Evolutionary conservation across 148 eudicot species (phyloP).

Genomic region (Rhododendron henanense): DNA sequence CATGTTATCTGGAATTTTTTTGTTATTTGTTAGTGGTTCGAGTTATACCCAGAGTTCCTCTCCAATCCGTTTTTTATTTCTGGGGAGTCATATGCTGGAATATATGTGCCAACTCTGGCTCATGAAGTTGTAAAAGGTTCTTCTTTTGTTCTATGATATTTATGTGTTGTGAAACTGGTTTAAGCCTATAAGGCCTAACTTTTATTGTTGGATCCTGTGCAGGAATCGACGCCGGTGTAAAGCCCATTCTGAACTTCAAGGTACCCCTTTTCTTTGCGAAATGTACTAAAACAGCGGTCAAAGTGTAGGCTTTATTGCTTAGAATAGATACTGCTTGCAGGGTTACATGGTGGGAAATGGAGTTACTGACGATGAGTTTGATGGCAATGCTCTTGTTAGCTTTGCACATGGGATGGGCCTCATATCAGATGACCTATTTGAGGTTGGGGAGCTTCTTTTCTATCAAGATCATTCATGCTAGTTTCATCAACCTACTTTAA

Average conservation of each 20-base stretch:
- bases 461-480: background rate
- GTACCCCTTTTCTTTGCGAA: conserved; percentile 24
- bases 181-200: background rate
- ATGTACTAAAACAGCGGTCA: background rate
- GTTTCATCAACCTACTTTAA: background rate
- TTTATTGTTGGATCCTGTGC: background rate
- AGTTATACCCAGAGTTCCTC: conserved; percentile 62
- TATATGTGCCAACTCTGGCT: conserved; percentile 90
- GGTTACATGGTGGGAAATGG: conserved; percentile 99
- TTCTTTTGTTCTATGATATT: conserved; percentile 1
- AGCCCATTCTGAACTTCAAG: conserved; percentile 77
- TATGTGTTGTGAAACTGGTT: background rate
- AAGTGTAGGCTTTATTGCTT: conserved; percentile 1
- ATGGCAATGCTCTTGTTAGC: conserved; percentile 91
- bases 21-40: conserved; percentile 65
- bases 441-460: conserved; percentile 30
- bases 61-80: conserved; percentile 77
- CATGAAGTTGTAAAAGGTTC: conserved; percentile 80
- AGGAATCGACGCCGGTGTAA: conserved; percentile 62
- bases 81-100: conserved; percentile 97
- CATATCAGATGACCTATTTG: conserved; percentile 64
- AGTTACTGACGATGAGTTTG: conserved; percentile 65
- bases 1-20: background rate
- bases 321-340: conserved; percentile 30
- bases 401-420: conserved; percentile 96